Conservation (phyloP, 2,329 filamentous ascomycete genomes). For the Microdochium bolleyi region DNA sequence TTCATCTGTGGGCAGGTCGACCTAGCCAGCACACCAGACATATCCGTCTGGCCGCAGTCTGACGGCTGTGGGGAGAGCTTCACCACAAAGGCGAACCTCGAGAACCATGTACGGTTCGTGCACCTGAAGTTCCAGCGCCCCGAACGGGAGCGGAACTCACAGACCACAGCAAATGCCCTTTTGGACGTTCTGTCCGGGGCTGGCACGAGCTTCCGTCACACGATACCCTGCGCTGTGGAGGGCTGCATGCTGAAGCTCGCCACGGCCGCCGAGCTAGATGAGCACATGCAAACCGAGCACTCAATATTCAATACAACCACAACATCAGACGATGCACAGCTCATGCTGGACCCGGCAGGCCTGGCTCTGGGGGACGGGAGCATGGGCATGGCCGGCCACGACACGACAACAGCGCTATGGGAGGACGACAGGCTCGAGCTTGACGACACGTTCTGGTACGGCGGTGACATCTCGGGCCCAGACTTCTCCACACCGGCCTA, state of each 20-base stretch:
- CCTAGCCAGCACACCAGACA: conserved; percentile 44
- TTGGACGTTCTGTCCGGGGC: conserved; percentile 36
- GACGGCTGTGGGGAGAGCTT: conserved; percentile 71
- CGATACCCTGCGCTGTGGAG: conserved; percentile 30
- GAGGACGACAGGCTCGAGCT: not conserved
- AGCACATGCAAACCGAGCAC: conserved; percentile 30
- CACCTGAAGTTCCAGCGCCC: conserved; percentile 59
- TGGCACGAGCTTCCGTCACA: conserved; percentile 29
- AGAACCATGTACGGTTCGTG: conserved; percentile 76
- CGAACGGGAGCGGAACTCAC: conserved; percentile 7
- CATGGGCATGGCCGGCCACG: conserved; percentile 3
- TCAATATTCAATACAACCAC: not conserved
- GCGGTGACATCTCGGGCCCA: conserved; percentile 15
- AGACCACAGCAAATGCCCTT: conserved; percentile 17
- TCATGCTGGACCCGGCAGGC: not conserved
- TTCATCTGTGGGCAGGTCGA: conserved; percentile 73
- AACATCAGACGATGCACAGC: not conserved
- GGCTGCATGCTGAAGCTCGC: conserved; percentile 38
- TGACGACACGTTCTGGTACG: conserved; percentile 4
- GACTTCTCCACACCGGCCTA: conserved; percentile 15
- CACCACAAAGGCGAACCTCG: conserved; percentile 67
- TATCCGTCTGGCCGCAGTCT: conserved; percentile 56
- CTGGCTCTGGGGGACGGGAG: not conserved
- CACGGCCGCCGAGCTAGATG: conserved; percentile 40
- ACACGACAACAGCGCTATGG: not conserved